These are phyloP conservation scores for Boletellus ananas DNA, from an alignment of 768 basidiomycete genomes.

Conservation along the genomic window DNA sequence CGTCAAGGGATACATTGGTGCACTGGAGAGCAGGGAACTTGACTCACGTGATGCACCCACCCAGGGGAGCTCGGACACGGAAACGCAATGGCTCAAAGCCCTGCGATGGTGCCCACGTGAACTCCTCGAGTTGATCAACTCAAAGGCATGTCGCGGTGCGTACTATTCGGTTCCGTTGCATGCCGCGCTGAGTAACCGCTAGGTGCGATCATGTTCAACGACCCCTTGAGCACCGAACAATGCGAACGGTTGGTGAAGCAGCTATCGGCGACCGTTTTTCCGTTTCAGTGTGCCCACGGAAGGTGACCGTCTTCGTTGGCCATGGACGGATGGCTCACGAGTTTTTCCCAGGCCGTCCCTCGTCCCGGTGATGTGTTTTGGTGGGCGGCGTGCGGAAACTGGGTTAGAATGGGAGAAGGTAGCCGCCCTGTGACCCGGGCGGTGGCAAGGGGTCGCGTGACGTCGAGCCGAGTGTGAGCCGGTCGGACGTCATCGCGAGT, in stretches of 20 bases:
- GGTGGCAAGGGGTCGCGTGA: slow-evolving; percentile 37
- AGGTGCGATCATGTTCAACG: slow-evolving; percentile 99
- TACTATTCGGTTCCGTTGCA: slow-evolving; percentile 2
- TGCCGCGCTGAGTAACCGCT: slow-evolving; percentile 7
- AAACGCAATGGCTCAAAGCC: slow-evolving; percentile 58
- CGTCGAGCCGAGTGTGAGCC: slow-evolving; percentile 11
- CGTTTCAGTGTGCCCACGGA: slow-evolving; percentile 97
- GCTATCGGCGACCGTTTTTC: slow-evolving; percentile 71
- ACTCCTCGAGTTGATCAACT: slow-evolving; percentile 83
- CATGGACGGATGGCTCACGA: not conserved
- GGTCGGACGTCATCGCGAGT: slow-evolving; percentile 21
- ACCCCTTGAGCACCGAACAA: slow-evolving; percentile 62
- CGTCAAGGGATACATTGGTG: slow-evolving; percentile 66
- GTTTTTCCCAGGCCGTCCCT: slow-evolving; percentile 46
- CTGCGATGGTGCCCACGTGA: slow-evolving; percentile 80
- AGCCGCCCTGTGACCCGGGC: slow-evolving; percentile 18
- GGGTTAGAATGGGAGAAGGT: slow-evolving; percentile 26
- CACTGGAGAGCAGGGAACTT: slow-evolving; percentile 49
- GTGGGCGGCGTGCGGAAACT: slow-evolving; percentile 8
- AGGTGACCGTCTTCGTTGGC: slow-evolving; percentile 40
- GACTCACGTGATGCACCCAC: slow-evolving; percentile 15
- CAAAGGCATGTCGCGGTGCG: slow-evolving; percentile 92
- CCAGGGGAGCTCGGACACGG: slow-evolving; percentile 18
- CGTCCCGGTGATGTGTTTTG: slow-evolving; percentile 42
- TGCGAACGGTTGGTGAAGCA: slow-evolving; percentile 64